phyloP scores from a whole-genome alignment of 441 rosid genomes.

The Euphorbia celastroides region DNA sequence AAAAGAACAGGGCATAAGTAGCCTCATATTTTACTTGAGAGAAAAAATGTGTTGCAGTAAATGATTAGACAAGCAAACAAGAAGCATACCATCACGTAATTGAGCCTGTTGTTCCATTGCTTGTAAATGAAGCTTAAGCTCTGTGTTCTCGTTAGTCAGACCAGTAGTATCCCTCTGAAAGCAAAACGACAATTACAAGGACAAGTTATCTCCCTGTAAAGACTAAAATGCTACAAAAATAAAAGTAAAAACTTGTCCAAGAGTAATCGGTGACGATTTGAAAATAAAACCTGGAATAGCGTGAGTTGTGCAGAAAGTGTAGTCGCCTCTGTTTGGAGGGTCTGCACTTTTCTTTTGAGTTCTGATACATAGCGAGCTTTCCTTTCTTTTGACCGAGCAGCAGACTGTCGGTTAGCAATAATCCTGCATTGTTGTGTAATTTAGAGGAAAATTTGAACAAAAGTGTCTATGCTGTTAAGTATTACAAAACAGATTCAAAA shows the following conservation, averaged over 20 bases:
- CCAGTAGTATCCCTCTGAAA: conserved; percentile 86
- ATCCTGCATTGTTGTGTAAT: conserved; percentile 36
- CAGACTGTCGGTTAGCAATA: conserved; percentile 91
- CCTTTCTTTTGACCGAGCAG: conserved; percentile 95
- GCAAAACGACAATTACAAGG: background rate
- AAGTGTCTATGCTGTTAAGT: background rate
- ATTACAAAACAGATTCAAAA: background rate
- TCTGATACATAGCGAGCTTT: conserved; percentile 71
- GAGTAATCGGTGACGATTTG: background rate
- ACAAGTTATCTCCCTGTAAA: background rate
- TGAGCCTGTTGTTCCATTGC: conserved; percentile 95
- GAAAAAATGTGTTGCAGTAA: background rate
- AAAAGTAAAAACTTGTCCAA: conserved; percentile 1
- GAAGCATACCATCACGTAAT: conserved; percentile 67
- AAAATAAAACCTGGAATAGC: conserved; percentile 56
- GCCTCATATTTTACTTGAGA: background rate
- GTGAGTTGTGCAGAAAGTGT: conserved; percentile 87
- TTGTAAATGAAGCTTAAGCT: conserved; percentile 86
- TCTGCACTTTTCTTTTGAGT: conserved; percentile 90
- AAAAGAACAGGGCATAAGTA: background rate
- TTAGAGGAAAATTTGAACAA: background rate
- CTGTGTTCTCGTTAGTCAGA: conserved; percentile 72
- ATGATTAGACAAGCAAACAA: background rate
- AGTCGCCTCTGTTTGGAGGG: conserved; percentile 96
- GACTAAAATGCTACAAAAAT: background rate